phyloP scores from a whole-genome alignment of 768 basidiomycete species.

The Roridomyces roridus region DNA sequence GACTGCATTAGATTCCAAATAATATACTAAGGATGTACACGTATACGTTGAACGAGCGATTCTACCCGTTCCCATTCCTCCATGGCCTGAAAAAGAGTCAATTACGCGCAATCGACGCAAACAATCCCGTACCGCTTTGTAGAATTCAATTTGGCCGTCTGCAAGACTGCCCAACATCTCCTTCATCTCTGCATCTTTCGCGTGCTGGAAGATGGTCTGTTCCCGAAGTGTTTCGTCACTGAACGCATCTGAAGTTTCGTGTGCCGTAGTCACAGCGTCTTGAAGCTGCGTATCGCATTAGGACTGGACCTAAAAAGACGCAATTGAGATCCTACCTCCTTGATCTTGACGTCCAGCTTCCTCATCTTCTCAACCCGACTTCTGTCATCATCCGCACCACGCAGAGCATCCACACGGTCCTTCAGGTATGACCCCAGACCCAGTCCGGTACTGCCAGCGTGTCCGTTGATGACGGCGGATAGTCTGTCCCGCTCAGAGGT shows the following conservation, averaged over 20 bases:
- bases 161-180: constrained; percentile 89
- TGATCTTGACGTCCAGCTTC: constrained; percentile 92
- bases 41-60: constrained; percentile 91
- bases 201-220: constrained; percentile 86
- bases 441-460: constrained; percentile 82
- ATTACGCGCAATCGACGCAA: neutral
- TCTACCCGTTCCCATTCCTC: constrained; percentile 98
- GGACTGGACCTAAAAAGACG: neutral
- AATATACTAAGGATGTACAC: constrained; percentile 71
- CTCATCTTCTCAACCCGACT: constrained; percentile 93
- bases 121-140: constrained; percentile 67
- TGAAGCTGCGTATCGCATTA: constrained; percentile 66
- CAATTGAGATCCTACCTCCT: constrained; percentile 67
- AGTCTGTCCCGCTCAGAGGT: constrained; percentile 92
- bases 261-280: constrained; percentile 94
- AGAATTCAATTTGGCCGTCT: constrained; percentile 95
- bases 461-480: constrained; percentile 88
- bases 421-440: constrained; percentile 90
- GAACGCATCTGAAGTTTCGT: constrained; percentile 96
- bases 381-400: constrained; percentile 93
- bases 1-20: constrained; percentile 22
- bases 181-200: constrained; percentile 97
- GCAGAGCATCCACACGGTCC: constrained; percentile 89
- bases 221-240: constrained; percentile 94
- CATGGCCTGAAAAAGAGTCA: constrained; percentile 66